phyloP scores from a whole-genome alignment of 2,329 filamentous ascomycete genomes.

The Aureobasidium sp. region DNA sequence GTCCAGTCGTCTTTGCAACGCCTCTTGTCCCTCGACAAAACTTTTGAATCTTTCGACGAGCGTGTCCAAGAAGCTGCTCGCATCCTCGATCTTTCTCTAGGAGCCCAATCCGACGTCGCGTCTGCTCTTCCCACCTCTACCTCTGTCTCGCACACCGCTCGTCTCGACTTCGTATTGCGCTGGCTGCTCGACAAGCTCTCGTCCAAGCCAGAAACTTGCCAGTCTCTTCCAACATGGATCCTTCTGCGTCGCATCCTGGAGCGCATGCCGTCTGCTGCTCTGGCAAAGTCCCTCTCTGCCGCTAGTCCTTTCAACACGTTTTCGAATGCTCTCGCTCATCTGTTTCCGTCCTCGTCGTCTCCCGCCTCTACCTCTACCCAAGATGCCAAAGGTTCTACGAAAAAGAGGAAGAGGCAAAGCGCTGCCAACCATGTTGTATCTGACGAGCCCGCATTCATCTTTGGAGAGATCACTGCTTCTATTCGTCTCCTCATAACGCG shows the following conservation, averaged over 20 bases:
- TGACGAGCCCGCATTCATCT: neutral
- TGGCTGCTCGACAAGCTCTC: conserved; percentile 59
- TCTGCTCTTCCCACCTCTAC: neutral
- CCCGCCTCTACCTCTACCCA: neutral
- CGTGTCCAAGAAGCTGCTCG: conserved; percentile 36
- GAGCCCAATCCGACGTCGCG: neutral
- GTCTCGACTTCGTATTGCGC: conserved; percentile 60
- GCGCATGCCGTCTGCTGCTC: conserved; percentile 11
- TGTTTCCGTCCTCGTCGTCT: neutral
- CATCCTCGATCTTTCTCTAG: conserved; percentile 30
- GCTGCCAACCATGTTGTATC: neutral
- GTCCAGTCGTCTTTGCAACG: conserved; percentile 27
- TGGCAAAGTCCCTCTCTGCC: conserved; percentile 8
- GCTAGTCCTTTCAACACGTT: conserved; percentile 7
- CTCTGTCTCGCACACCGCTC: conserved; percentile 22
- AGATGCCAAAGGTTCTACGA: neutral
- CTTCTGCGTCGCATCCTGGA: conserved; percentile 39
- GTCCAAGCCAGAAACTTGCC: conserved; percentile 36
- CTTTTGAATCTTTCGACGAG: conserved; percentile 31
- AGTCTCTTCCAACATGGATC: conserved; percentile 46
- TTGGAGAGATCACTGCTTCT: neutral
- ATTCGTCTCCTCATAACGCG: conserved; percentile 1
- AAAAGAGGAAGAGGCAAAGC: conserved; percentile 17
- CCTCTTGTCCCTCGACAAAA: conserved; percentile 35
- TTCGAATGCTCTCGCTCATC: conserved; percentile 12